Evolutionary conservation across 495 filamentous ascomycete species (phyloP).

Genomic region (Sordaria brevicollis): DNA sequence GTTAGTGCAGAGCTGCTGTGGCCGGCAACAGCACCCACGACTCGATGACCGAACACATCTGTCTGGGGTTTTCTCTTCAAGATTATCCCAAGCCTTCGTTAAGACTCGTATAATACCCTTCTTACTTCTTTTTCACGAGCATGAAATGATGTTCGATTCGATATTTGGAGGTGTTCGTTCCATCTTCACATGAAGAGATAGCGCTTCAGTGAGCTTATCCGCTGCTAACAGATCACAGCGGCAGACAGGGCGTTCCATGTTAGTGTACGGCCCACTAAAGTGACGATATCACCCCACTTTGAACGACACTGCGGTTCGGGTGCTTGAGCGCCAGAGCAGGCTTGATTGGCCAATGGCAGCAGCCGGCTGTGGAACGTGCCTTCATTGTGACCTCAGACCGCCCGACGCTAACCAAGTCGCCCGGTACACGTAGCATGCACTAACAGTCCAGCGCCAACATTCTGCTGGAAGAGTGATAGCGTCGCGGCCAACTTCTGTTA

Average conservation of each 20-base stretch:
- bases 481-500: background rate
- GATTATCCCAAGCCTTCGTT: background rate
- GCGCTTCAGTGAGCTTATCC: background rate
- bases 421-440: background rate
- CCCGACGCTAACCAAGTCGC: background rate
- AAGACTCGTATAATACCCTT: no score
- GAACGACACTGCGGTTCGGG: background rate
- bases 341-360: conserved; percentile 21
- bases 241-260: background rate
- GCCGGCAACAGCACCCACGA: no score
- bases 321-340: background rate
- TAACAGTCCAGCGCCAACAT: background rate
- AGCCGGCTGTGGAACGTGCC: conserved; percentile 13
- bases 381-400: conserved; percentile 7
- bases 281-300: background rate
- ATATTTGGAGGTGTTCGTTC: background rate
- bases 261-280: background rate
- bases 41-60: background rate
- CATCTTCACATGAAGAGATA: background rate
- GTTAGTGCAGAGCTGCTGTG: background rate
- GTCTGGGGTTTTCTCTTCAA: background rate
- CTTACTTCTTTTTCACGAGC: no score
- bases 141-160: background rate
- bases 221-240: background rate
- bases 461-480: background rate